phyloP scores from a whole-genome alignment of 2,329 filamentous ascomycete species.

The Epichloe gansuensis region DNA sequence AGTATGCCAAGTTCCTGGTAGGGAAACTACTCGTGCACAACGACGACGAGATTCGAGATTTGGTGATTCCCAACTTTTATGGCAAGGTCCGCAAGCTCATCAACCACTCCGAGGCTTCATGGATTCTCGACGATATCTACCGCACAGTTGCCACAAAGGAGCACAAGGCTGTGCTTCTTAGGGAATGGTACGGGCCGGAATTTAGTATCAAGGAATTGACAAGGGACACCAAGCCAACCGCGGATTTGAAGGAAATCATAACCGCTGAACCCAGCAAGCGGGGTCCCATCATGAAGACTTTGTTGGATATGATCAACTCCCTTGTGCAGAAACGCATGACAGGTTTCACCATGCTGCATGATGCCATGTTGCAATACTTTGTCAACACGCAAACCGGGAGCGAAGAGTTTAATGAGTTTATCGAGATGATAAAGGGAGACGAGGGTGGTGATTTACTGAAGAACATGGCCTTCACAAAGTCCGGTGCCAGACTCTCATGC shows the following conservation, averaged over 20 bases:
- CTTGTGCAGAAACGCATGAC: conserved; percentile 94
- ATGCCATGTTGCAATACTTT: conserved; percentile 97
- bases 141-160: conserved; percentile 72
- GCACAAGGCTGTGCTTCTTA: conserved; percentile 73
- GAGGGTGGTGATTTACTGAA: conserved; percentile 83
- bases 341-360: conserved; percentile 94
- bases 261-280: conserved; percentile 73
- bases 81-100: conserved; percentile 86
- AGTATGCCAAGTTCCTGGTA: conserved; percentile 94
- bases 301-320: conserved; percentile 79
- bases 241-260: conserved; percentile 66
- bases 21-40: conserved; percentile 93
- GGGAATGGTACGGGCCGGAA: conserved; percentile 95
- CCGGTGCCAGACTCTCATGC: conserved; percentile 71
- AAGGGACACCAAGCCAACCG: conserved; percentile 42
- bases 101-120: conserved; percentile 90
- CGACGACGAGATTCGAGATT: conserved; percentile 71
- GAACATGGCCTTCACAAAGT: conserved; percentile 91
- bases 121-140: conserved; percentile 97
- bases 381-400: conserved; percentile 64
- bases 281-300: conserved; percentile 71
- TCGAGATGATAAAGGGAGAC: conserved; percentile 84
- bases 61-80: conserved; percentile 91
- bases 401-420: conserved; percentile 74
- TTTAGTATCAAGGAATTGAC: conserved; percentile 65